Evolutionary conservation across 1,139 yeast genomes (phyloP).

Genomic region (Saccharomyces hybrid): DNA sequence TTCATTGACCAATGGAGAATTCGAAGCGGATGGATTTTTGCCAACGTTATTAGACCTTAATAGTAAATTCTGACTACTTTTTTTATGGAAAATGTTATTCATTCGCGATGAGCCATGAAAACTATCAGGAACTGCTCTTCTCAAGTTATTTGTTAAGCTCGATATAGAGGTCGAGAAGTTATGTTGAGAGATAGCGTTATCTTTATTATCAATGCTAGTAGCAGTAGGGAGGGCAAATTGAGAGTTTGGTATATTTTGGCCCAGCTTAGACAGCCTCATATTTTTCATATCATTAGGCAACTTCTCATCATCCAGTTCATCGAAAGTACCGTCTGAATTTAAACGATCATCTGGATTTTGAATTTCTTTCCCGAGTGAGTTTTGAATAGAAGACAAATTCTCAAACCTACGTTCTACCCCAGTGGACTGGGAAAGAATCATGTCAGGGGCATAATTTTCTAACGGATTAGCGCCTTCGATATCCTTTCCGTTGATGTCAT

Average conservation of each 20-base stretch:
- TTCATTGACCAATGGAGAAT: neutral
- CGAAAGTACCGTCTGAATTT: neutral
- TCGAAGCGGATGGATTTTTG: slow-evolving; percentile 6
- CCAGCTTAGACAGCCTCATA: neutral
- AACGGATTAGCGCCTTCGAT: neutral
- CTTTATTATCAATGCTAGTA: slow-evolving; percentile 2
- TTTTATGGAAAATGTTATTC: slow-evolving; percentile 10
- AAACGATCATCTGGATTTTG: neutral
- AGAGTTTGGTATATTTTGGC: neutral
- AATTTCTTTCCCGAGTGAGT: slow-evolving; percentile 19
- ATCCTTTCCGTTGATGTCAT: neutral
- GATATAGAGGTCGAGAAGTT: slow-evolving; percentile 27
- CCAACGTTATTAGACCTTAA: slow-evolving; percentile 1
- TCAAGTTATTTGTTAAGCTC: slow-evolving; percentile 26
- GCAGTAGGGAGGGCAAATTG: neutral
- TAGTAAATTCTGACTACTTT: slow-evolving; percentile 5
- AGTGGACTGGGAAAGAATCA: slow-evolving; percentile 43
- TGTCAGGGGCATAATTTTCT: slow-evolving; percentile 33
- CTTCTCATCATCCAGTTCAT: neutral
- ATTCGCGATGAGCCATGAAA: slow-evolving; percentile 10
- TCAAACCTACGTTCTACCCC: slow-evolving; percentile 39
- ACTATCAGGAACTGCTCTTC: slow-evolving; percentile 15
- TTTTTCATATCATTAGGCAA: neutral
- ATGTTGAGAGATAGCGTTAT: neutral
- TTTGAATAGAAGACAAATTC: slow-evolving; percentile 30